Evolutionary conservation across 371 early-diverging fungal species (phyloP).

Genomic region (Dichotomocladium elegans): DNA sequence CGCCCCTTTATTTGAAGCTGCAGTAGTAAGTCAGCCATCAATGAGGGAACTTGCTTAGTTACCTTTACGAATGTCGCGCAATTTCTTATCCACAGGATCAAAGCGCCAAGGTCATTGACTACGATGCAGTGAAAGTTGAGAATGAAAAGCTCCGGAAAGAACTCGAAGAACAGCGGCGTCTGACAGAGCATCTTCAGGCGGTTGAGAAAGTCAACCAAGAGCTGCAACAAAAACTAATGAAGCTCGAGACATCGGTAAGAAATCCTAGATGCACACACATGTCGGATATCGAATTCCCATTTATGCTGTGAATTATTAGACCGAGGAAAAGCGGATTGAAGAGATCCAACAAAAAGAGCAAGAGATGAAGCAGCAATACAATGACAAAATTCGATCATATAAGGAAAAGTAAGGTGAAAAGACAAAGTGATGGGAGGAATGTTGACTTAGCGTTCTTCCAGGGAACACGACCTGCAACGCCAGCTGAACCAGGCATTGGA

Average conservation of each 20-base stretch:
- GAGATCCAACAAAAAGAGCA: slow-evolving; percentile 52
- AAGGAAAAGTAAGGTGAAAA: slow-evolving; percentile 63
- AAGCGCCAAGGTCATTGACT: slow-evolving; percentile 49
- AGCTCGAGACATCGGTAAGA: slow-evolving; percentile 40
- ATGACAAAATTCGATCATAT: slow-evolving; percentile 73
- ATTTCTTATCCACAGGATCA: slow-evolving; percentile 69
- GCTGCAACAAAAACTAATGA: slow-evolving; percentile 53
- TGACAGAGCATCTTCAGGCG: slow-evolving; percentile 28
- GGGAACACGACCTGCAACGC: slow-evolving; percentile 80
- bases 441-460: slow-evolving; percentile 5
- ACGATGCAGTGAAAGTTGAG: slow-evolving; percentile 45
- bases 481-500: slow-evolving; percentile 81
- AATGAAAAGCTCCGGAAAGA: slow-evolving; percentile 55
- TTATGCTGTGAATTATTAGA: slow-evolving; percentile 24
- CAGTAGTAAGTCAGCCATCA: slow-evolving; percentile 21
- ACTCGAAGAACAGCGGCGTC: slow-evolving; percentile 41
- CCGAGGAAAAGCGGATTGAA: slow-evolving; percentile 58
- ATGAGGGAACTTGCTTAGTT: too few relatives aligned
- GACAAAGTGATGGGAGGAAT: neutral
- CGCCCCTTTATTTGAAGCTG: slow-evolving; percentile 59
- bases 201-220: slow-evolving; percentile 48
- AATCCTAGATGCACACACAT: too few relatives aligned
- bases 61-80: too few relatives aligned
- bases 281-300: too few relatives aligned
- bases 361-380: slow-evolving; percentile 65